Evolutionary conservation across 495 filamentous ascomycete species (phyloP), one percentile per base, ranked within the genome.

Genomic region (Daldinia caldariorum): DNA sequence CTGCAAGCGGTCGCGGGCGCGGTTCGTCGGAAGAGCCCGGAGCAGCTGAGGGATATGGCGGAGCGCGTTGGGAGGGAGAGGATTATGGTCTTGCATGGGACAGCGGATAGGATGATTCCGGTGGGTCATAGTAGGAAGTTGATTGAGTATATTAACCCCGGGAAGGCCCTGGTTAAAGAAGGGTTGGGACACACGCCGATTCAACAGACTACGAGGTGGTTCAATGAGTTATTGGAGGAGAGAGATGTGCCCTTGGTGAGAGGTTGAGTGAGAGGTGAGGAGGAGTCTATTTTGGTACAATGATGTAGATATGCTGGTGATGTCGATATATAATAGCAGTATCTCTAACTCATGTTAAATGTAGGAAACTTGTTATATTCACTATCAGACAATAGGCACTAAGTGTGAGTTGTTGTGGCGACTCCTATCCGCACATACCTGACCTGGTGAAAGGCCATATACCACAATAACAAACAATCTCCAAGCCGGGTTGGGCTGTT

Each of bases 51-150:
- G 69, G 69, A 80, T 51, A 53, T 93, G 4, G 88, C 81, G 1
- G 83, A 89, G 63, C 74, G 74, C 29, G 86, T 93, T 0, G 87
- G 88, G 2, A 80, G 87, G 45, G 83, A 86, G 71, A 77, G 90
- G 58, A 91, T 93, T 67, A 77, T 86, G 72, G 84, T 91, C 3
- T 58, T 89, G 58, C 89, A 91, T 77, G 90, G 90, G n/a, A 87
- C 83, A 31, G 69, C 72, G 10, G 90, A 92, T 81, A 80, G 80
- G 14, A 89, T 92, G 88, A 86, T 93, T 63, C 84, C 85, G 8
- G 82, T 86, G 47, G 81, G 76, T 6, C 89, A 91, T 78, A 86
- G 78, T 9, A 77, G 82, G 66, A 78, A 83, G 51, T 67, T 88
- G 67, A 79, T 79, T 31, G 76, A 79, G 70, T 79, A 81, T 59